Evolutionary conservation across 805 yeast genomes (phyloP), one percentile per base, ranked within the genome.

Genomic region (Yarrowia sp.): DNA sequence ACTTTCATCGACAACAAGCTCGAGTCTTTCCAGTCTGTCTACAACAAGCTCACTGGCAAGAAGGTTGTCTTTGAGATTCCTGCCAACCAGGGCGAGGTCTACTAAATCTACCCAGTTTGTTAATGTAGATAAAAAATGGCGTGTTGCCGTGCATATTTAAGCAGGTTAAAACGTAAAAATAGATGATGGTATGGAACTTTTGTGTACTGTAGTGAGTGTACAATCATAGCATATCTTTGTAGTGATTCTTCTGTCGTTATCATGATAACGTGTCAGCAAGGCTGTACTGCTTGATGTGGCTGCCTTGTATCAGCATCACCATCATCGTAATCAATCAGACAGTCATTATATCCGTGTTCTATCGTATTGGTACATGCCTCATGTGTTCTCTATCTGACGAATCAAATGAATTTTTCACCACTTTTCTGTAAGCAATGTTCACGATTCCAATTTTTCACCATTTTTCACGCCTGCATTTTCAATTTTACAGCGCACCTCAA

Each of bases 41-140:
- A 93, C 96, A 84, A 84, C 84, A 93, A 93, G 86, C 90, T 93
- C 83, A 93, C 99, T 78, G 99, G 99, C 85, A 93, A 95, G 88
- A 96, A 92, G 84, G 97, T 95, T 84, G 95, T 92, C 77, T 93
- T 93, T 80, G 98, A 93, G 88, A 90, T 93, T 77, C 90, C 90
- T 51, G 71, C 78, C 65, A 65, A 71, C 68, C 75, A 72, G 67
- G 77, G 75, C 65, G 78, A 76, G 66, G 77, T 74, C 65, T 71
- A 69, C 72, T 75, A 75, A 71, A 70, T 41, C 33, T 51, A 17
- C 31, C 17, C 18, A 33, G 55, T 22, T 14, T 33, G 39, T 33
- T 31, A n/a, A 33, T 32, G 53, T 47, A 47, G 53, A 47, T 35
- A 22, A 47, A 53, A 53, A 53, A 53, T 22, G 60, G 63, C 63